Base-by-base conservation (phyloP, 75 land plant species). In the Adiantum capillusveneris region DNA sequence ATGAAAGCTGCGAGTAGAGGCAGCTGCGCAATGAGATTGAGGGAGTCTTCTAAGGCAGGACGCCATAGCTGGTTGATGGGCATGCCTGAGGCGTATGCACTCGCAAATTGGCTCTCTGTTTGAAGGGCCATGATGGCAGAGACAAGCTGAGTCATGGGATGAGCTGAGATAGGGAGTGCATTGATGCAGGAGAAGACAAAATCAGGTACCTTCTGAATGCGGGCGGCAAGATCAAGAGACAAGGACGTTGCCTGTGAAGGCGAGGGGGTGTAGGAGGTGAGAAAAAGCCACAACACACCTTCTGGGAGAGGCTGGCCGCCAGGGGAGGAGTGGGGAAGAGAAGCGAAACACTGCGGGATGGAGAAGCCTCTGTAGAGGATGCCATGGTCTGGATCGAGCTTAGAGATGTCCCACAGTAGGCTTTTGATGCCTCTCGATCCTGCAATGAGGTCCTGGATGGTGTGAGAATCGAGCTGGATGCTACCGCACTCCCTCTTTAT, bases 341-440 rank as follows among this genome's bases (percentile, higher is more conserved):
- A n/a, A n/a, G n/a, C n/a, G n/a, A n/a, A n/a, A n/a, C n/a, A n/a
- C n/a, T 5, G 49, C 21, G 14, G 49, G 49, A 46, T 3, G 28
- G 55, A 53, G 55, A 25, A 14, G 55, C 55, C 55, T 14, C 55
- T 24, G 55, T 53, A 53, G 29, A 53, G 55, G 55, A 53, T 53
- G 29, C 55, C 55, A 12, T 14, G 55, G 16, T 53, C 28, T 5
- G 55, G 16, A 6, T 53, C 55, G 25, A 53, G 55, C 55, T 19
- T 53, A 6, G 55, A 53, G 9, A 53, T 14, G 28, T 53, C 55
- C 55, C 55, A 53, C 55, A 53, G 28, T 11, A 53, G 25, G 55
- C 55, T 53, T 26, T 26, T 24, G 55, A 53, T 53, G 29, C 28
- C 28, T 14, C 55, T 53, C 6, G 55, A 53, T 14, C 55, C 55